These are phyloP conservation scores for Camelina laxa DNA, from an alignment of 345 rosid species.

Conservation along the genomic window DNA sequence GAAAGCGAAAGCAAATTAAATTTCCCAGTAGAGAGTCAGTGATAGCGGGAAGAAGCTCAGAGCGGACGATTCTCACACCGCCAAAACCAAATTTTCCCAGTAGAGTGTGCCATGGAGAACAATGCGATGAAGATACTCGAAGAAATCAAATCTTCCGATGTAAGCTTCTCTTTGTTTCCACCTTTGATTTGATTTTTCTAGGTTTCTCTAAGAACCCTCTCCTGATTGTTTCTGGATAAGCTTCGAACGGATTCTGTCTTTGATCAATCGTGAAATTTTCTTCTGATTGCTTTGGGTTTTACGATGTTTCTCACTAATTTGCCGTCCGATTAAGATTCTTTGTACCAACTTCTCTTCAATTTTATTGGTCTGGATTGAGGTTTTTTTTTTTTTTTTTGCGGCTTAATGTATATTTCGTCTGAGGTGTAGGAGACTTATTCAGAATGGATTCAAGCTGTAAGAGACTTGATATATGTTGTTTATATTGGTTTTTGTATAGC, in stretches of 20 bases:
- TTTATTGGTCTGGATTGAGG: background rate
- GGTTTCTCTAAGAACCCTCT: background rate
- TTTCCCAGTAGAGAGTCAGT: constrained; percentile 1
- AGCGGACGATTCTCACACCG: background rate
- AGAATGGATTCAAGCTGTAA: constrained; percentile 1
- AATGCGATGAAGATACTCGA: constrained; percentile 54
- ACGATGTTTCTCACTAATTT: background rate
- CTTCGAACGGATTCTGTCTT: background rate
- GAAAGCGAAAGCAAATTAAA: background rate
- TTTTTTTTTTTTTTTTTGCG: background rate
- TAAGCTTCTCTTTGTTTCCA: constrained; percentile 40
- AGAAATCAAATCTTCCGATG: constrained; percentile 71
- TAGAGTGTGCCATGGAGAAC: constrained; percentile 16
- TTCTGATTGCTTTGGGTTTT: background rate
- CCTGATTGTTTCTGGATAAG: background rate
- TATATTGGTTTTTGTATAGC: background rate
- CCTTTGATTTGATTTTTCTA: constrained; percentile 17
- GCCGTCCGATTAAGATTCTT: background rate
- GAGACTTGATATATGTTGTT: background rate
- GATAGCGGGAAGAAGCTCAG: constrained; percentile 32
- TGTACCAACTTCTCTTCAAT: background rate
- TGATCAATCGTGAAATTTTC: background rate
- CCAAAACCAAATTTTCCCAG: background rate
- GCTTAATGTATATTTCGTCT: background rate
- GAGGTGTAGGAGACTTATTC: background rate